A percentile compares a stretch with the other conserved stretches of the same genome.
These are phyloP conservation scores for Hypoxylon lenormandii DNA, from an alignment of 495 filamentous ascomycete species.

Conservation along the genomic window DNA sequence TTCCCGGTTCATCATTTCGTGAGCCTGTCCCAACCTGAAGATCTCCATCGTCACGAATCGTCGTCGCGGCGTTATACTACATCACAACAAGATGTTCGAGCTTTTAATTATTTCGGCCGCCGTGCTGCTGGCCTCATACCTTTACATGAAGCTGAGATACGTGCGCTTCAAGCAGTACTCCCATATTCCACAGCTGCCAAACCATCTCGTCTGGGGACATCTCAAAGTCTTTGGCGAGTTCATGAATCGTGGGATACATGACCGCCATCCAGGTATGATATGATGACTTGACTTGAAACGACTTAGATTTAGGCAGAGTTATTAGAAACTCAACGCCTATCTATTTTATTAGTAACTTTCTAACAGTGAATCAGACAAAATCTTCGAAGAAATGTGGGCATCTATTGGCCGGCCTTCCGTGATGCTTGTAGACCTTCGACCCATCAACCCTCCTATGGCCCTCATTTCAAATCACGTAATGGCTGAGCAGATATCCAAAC, in stretches of 20 bases:
- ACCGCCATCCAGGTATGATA: slow-evolving; percentile 46
- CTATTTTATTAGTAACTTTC: not conserved
- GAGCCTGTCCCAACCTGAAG: too few species aligned
- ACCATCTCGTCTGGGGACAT: slow-evolving; percentile 54
- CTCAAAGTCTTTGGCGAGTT: slow-evolving; percentile 46
- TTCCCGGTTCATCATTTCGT: too few species aligned
- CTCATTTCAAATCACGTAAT: slow-evolving; percentile 59
- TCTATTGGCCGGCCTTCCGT: slow-evolving; percentile 17
- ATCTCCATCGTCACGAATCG: too few species aligned
- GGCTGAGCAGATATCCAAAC: slow-evolving; percentile 56
- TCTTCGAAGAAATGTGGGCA: slow-evolving; percentile 22
- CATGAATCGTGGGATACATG: slow-evolving; percentile 24
- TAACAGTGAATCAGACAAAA: slow-evolving; percentile 11
- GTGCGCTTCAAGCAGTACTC: slow-evolving; percentile 44
- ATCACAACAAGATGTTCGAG: slow-evolving; percentile 5
- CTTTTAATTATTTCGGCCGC: slow-evolving; percentile 9
- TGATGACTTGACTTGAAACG: not conserved
- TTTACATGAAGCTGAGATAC: slow-evolving; percentile 22
- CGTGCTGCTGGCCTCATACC: slow-evolving; percentile 23
- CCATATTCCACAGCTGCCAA: slow-evolving; percentile 48
- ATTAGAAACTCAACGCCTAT: not conserved
- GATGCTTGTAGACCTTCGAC: slow-evolving; percentile 49
- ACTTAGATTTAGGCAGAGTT: not conserved
- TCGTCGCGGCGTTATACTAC: too few species aligned
- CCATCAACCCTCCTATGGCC: slow-evolving; percentile 49